Conservation (phyloP, 73 alveolate genomes). For the Blepharisma japonicum region DNA sequence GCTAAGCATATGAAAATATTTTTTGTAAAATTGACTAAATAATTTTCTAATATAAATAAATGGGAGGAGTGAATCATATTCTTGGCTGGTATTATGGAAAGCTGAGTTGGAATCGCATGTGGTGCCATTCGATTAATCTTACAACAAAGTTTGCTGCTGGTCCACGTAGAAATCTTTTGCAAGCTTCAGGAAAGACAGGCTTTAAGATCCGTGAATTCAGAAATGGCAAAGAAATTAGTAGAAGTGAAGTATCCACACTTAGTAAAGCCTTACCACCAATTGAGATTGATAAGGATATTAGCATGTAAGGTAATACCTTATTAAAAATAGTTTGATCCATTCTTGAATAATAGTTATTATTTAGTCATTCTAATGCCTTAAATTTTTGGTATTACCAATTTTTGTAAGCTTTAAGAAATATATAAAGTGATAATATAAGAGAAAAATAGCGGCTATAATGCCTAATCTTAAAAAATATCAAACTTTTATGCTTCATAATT, state of each 20-base stretch:
- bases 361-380: no score
- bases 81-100: slow-evolving; percentile 35
- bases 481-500: no score
- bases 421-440: no score
- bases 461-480: no score
- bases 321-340: neutral
- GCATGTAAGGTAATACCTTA: slow-evolving; percentile 23
- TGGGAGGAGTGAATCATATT: slow-evolving; percentile 32
- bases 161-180: slow-evolving; percentile 9
- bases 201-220: slow-evolving; percentile 26
- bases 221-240: slow-evolving; percentile 26
- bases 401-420: no score
- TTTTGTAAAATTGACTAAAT: no score
- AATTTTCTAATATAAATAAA: no score
- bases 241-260: neutral
- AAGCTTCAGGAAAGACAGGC: neutral
- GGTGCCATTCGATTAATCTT: slow-evolving; percentile 28
- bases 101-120: slow-evolving; percentile 33
- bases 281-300: slow-evolving; percentile 32
- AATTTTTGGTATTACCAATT: no score
- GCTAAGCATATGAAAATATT: no score
- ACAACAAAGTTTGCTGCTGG: slow-evolving; percentile 23
- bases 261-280: slow-evolving; percentile 21
- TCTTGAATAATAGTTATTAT: no score
- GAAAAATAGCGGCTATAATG: no score